Evolutionary conservation across 2,329 filamentous ascomycete genomes (phyloP), one percentile per base, ranked within the genome.

Genomic region (Sphaceloma murrayae): DNA sequence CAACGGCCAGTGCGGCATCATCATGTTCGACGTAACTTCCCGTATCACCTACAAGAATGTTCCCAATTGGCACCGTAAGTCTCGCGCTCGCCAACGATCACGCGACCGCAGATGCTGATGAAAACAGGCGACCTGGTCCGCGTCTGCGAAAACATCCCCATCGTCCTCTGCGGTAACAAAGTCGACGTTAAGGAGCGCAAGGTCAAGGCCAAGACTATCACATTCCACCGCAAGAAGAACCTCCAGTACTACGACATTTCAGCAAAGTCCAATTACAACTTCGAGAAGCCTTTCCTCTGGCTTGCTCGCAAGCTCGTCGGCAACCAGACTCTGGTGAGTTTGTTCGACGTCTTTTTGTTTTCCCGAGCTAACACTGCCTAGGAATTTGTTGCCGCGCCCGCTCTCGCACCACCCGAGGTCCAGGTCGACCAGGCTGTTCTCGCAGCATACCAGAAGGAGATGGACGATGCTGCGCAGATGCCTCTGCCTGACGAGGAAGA

Each of bases 21-120:
- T 98, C 81, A 98, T 98, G 89, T 98, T 98, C 70, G 89, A 98
- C 70, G 89, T 98, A 56, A 96, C 91, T 53, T 95, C 89, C 58
- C 85, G 91, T 65, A 96, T 98, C 68, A 98, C 91, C 68, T 98
- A 98, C 83, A 98, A 98, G 84, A 98, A 98, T 76, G 91, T 98
- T 54, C 91, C 91, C 73, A 96, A 96, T 84, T 98, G 91, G 91
- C 91, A 98, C 73, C 91, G 91, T 94, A 81, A 67, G 86, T 80
- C 32, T 34, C 19, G 40, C 39, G 30, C 6, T 36, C 11, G 13
- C 13, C 5, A 11, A 26, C n/a, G 19, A 24, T 31, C 32, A 30
- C 45, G 30, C 38, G 34, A 45, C 42, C 22, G 22, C 11, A 22
- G 17, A 14, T 24, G 31, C 30, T 34, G 40, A 17, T 24, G 38